Conservation (phyloP, 2,329 filamentous ascomycete species). For the Metarhizium rileyi region DNA sequence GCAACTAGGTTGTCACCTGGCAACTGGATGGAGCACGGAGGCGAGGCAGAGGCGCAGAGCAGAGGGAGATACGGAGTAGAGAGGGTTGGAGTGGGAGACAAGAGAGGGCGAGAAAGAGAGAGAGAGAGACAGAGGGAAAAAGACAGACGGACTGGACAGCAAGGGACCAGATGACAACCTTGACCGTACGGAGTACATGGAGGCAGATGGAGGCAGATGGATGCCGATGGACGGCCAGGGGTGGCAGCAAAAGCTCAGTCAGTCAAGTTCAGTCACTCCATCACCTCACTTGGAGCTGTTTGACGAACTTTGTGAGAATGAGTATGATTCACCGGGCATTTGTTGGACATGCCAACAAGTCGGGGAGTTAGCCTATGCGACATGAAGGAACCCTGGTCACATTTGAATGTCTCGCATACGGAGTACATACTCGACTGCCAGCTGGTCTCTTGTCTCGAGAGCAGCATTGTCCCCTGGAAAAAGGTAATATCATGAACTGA, state of each 20-base stretch:
- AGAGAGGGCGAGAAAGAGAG: not conserved
- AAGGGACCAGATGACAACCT: too few relatives aligned
- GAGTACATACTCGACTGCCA: not conserved
- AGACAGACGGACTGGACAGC: not conserved
- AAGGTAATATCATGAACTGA: too few relatives aligned
- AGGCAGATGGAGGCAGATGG: not conserved
- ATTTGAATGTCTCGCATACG: not conserved
- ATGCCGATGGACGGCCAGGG: not conserved
- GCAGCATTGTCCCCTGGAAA: too few relatives aligned
- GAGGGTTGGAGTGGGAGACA: too few relatives aligned
- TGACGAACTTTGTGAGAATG: not conserved
- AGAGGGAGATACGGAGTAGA: not conserved
- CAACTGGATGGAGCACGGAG: not conserved
- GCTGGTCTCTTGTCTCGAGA: too few relatives aligned
- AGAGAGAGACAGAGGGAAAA: too few relatives aligned
- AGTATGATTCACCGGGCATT: not conserved
- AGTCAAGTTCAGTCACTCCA: not conserved
- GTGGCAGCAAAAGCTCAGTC: not conserved
- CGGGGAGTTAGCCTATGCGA: not conserved
- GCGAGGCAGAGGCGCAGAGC: not conserved
- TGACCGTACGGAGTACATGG: too few relatives aligned
- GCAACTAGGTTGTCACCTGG: constrained; percentile 2
- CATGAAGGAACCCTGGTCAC: not conserved
- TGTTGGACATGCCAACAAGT: not conserved
- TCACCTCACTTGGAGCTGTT: not conserved